These are phyloP conservation scores for Alternaria sp. DNA, from an alignment of 2,329 filamentous ascomycete species.

Conservation along the genomic window DNA sequence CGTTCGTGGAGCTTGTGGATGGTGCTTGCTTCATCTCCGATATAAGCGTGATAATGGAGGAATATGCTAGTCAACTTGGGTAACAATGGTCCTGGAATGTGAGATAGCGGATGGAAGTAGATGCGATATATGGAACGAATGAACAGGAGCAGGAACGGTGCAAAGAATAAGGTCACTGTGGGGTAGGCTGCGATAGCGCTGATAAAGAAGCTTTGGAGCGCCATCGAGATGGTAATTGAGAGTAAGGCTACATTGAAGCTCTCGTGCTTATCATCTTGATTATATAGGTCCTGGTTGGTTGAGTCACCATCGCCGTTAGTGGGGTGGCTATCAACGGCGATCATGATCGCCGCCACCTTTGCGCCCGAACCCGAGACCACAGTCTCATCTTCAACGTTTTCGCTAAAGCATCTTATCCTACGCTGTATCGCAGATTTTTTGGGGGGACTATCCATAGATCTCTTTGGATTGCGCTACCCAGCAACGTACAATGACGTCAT, in stretches of 20 bases:
- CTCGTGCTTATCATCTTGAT: conserved; percentile 1
- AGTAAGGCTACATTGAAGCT: not conserved
- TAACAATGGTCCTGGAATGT: conserved; percentile 35
- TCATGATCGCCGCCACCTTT: conserved; percentile 3
- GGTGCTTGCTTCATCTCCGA: conserved; percentile 37
- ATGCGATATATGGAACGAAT: conserved; percentile 32
- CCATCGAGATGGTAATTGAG: conserved; percentile 11
- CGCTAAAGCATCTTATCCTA: too few species aligned
- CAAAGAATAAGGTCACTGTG: conserved; percentile 1
- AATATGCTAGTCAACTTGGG: conserved; percentile 37
- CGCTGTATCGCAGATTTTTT: too few species aligned
- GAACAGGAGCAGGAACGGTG: conserved; percentile 19
- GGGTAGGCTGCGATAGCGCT: conserved; percentile 11
- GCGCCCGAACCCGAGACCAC: not conserved
- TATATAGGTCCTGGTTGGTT: conserved; percentile 17
- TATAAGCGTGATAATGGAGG: conserved; percentile 41
- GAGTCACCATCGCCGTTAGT: conserved; percentile 18
- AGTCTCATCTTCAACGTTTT: not conserved
- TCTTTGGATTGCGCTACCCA: too few species aligned
- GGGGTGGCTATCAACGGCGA: conserved; percentile 18
- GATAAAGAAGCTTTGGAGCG: conserved; percentile 11
- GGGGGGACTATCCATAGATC: too few species aligned
- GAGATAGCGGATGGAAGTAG: conserved; percentile 33
- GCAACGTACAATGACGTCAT: too few species aligned
- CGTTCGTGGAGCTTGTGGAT: conserved; percentile 32